These are phyloP conservation scores for Suillus placidus DNA, from an alignment of 768 basidiomycete species.

Conservation along the genomic window DNA sequence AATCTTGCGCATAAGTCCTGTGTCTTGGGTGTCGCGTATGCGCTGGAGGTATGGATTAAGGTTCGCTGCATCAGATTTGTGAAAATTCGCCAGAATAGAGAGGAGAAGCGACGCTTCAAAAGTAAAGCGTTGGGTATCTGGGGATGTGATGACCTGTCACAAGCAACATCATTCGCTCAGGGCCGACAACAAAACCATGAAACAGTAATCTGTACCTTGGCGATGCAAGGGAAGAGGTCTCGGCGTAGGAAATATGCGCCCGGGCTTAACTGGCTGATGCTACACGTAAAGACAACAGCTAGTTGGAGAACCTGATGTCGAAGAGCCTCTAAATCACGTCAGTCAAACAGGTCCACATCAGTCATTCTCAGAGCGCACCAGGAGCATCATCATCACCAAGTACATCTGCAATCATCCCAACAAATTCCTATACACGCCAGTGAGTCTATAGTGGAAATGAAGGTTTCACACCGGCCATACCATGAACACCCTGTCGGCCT, in stretches of 20 bases:
- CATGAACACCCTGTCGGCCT: conserved; percentile 62
- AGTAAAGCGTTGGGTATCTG: conserved; percentile 55
- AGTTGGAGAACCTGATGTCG: conserved; percentile 61
- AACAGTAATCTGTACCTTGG: conserved; percentile 37
- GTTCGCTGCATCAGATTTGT: conserved; percentile 70
- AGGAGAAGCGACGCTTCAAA: conserved; percentile 64
- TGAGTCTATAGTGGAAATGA: neutral
- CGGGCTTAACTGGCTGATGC: conserved; percentile 64
- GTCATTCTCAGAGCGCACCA: conserved; percentile 33
- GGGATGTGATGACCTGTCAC: conserved; percentile 55
- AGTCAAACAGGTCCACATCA: neutral
- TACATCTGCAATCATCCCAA: conserved; percentile 47
- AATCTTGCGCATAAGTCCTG: conserved; percentile 56
- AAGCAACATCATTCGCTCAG: neutral
- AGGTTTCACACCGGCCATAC: conserved; percentile 32
- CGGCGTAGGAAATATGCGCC: conserved; percentile 70
- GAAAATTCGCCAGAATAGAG: conserved; percentile 69
- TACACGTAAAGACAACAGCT: conserved; percentile 58
- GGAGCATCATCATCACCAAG: conserved; percentile 49
- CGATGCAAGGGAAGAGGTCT: conserved; percentile 60
- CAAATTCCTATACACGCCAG: conserved; percentile 46
- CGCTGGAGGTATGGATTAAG: conserved; percentile 66
- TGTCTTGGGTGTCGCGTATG: conserved; percentile 50
- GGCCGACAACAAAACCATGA: too few species aligned
- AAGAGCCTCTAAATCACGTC: conserved; percentile 39